A percentile compares a stretch with the other conserved stretches of the same genome.
Evolutionary conservation across 768 basidiomycete species (phyloP).

Genomic region (Hygrocybe punicea): DNA sequence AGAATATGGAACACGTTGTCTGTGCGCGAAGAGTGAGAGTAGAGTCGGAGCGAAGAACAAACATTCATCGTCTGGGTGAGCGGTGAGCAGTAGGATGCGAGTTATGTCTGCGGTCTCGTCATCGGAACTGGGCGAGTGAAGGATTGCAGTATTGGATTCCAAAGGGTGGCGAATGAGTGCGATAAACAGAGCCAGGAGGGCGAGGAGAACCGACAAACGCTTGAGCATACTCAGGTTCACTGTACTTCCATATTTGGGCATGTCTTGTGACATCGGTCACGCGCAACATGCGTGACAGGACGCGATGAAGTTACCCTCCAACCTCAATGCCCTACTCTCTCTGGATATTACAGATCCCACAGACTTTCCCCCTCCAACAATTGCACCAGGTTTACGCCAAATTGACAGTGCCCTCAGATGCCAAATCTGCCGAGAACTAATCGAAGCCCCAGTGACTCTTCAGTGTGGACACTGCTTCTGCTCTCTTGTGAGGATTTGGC

Average conservation of each 20-base stretch:
- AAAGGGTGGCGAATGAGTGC: constrained; percentile 33
- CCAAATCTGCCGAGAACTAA: constrained; percentile 72
- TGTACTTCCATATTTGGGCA: too few species aligned
- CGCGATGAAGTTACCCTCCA: background rate
- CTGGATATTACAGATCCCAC: constrained; percentile 56
- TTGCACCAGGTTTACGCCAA: constrained; percentile 52
- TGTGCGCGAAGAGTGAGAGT: constrained; percentile 31
- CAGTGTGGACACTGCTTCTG: constrained; percentile 82
- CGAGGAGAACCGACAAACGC: background rate
- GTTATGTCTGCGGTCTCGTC: constrained; percentile 15
- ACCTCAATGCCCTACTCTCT: constrained; percentile 21
- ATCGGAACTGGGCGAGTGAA: constrained; percentile 9
- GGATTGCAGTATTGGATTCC: constrained; percentile 25
- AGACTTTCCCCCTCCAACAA: constrained; percentile 54
- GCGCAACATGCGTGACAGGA: background rate
- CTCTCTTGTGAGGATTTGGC: constrained; percentile 51
- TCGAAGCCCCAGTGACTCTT: constrained; percentile 68
- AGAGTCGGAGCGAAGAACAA: constrained; percentile 92
- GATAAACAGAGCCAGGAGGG: constrained; percentile 31
- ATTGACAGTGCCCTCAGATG: constrained; percentile 69
- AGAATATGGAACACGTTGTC: background rate
- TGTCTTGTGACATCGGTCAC: too few species aligned
- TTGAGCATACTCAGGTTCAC: background rate
- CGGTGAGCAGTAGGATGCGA: constrained; percentile 69
- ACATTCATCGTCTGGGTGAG: constrained; percentile 93